Evolutionary conservation across 331 rosid species (phyloP).

Genomic region (Quercus tomentella): DNA sequence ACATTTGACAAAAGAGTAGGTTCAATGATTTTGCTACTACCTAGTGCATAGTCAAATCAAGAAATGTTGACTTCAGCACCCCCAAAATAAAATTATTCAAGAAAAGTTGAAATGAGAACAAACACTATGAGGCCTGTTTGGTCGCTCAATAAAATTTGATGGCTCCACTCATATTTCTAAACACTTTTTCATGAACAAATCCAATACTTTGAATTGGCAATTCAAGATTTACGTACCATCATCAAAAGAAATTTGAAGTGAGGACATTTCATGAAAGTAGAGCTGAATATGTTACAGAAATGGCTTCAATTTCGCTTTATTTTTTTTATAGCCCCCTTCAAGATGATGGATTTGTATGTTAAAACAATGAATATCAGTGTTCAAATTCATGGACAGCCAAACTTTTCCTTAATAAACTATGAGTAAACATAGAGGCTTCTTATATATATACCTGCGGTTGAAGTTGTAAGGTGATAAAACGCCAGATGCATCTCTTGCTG

Average conservation of each 20-base stretch:
- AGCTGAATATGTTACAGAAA: not conserved
- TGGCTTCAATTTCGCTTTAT: not conserved
- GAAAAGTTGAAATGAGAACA: not conserved
- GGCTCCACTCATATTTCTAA: not conserved
- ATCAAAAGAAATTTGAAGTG: not conserved
- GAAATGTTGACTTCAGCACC: no score
- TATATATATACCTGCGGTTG: conserved; percentile 52
- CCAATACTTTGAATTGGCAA: not conserved
- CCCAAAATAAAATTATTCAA: no score
- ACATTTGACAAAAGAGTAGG: not conserved
- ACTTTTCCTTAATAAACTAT: not conserved
- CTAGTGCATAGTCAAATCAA: not conserved
- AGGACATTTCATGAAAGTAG: not conserved
- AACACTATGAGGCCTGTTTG: no score
- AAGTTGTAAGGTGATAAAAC: conserved; percentile 66
- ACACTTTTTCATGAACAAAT: not conserved
- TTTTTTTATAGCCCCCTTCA: not conserved
- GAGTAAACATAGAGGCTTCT: not conserved
- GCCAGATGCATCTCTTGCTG: conserved; percentile 85
- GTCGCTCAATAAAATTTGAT: no score
- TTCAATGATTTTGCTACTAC: not conserved
- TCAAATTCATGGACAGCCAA: no score
- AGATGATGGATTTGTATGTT: not conserved
- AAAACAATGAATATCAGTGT: not conserved
- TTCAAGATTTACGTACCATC: not conserved